These are phyloP conservation scores for Closterium sp. DNA, from an alignment of 139 green algal species.

Conservation along the genomic window DNA sequence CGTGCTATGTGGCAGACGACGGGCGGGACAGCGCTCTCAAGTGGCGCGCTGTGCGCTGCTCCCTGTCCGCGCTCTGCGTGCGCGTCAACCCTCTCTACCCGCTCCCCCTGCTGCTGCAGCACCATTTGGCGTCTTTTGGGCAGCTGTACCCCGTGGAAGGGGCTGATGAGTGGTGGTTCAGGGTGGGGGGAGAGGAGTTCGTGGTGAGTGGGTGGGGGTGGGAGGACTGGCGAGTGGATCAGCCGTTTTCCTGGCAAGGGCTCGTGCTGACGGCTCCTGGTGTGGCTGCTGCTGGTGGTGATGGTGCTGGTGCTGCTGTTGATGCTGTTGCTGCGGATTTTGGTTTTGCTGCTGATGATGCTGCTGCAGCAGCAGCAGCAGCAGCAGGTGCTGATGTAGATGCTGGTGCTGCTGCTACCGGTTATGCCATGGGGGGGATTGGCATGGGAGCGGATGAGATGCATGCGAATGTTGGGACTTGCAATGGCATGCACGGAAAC, in stretches of 20 bases:
- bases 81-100: background rate
- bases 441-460: background rate
- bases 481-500: background rate
- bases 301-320: background rate
- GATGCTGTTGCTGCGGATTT: background rate
- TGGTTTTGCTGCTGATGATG: background rate
- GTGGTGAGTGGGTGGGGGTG: background rate
- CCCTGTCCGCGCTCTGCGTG: background rate
- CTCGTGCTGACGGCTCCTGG: background rate
- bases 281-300: background rate
- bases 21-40: background rate
- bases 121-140: background rate
- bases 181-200: background rate
- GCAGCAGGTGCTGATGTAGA: too few relatives aligned
- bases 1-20: background rate
- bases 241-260: background rate
- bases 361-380: too few relatives aligned
- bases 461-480: background rate
- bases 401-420: background rate
- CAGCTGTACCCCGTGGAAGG: background rate
- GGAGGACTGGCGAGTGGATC: background rate
- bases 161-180: background rate
- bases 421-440: background rate
- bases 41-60: background rate
- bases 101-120: background rate